Conservation (phyloP, 345 rosid species). For the Pistacia atlantica region DNA sequence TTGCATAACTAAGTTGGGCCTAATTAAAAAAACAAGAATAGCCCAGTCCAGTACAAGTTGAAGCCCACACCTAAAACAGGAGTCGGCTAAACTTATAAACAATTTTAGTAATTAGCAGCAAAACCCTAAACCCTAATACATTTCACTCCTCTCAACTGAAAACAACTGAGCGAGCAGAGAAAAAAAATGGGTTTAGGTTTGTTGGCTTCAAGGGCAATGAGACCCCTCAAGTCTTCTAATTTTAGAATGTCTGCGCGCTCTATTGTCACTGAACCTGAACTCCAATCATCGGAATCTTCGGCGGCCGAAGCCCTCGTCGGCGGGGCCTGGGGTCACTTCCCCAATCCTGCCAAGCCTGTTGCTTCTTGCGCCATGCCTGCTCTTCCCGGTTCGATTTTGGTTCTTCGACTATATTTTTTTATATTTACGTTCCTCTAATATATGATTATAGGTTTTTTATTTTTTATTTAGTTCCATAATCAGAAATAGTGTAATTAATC, state of each 20-base stretch:
- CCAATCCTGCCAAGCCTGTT: slow-evolving; percentile 94
- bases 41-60: too few species aligned
- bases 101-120: too few species aligned
- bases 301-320: slow-evolving; percentile 66
- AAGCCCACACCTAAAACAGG: too few species aligned
- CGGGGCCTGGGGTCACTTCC: slow-evolving; percentile 78
- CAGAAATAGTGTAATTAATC: neutral
- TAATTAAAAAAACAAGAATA: too few species aligned
- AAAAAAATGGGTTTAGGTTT: slow-evolving; percentile 68
- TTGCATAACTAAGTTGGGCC: too few species aligned
- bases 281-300: slow-evolving; percentile 69
- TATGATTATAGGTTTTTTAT: too few species aligned
- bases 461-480: too few species aligned
- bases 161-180: neutral
- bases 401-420: neutral
- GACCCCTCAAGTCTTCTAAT: slow-evolving; percentile 45
- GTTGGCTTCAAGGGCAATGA: slow-evolving; percentile 69
- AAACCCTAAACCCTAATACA: neutral
- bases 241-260: slow-evolving; percentile 51
- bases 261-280: slow-evolving; percentile 71
- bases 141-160: neutral
- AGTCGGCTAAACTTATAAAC: too few species aligned
- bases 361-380: slow-evolving; percentile 99
- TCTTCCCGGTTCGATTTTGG: slow-evolving; percentile 64
- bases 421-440: neutral